Base-by-base conservation (phyloP, 106 monocot genomes). In the Posidonia australis region DNA sequence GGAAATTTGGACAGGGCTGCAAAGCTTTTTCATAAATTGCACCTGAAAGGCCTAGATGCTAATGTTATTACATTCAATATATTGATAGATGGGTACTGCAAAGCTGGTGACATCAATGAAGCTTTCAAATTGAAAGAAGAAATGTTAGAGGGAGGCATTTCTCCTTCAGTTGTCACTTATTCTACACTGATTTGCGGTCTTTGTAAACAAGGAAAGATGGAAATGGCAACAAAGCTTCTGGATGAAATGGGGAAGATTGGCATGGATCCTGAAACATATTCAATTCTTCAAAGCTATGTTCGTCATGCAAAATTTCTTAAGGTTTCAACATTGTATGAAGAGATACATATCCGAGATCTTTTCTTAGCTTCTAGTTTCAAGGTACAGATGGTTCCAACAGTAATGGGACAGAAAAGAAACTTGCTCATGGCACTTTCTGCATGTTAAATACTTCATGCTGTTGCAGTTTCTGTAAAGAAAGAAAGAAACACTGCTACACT, bases 21-120 rank as follows among this genome's bases (percentile, higher is more conserved):
- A 46, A 86, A 78, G 59, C 89, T 94, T 57, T 94, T 86, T 63
- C 48, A 74, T 44, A 94, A 94, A 63, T 72, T 94, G 67, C 77
- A 46, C 13, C 19, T 62, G 14, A 94, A 89, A 62, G 81, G 81
- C 54, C 16, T 89, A 52, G 21, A 46, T 65, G 86, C 89, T 23
- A 82, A 94, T 77, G 64, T 54, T 58, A 71, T 89, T 47, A 86
- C 93, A 31, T 94, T 68, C 63, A 94, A 89, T 66, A 89, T 81
- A 73, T 54, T 94, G 74, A 86, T 94, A 51, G 80, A 86, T 94
- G 86, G 79, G 41, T 84, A 68, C 46, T 94, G 86, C 73, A 86
- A 78, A 44, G 51, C 60, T 60, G 89, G 86, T 24, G 60, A 82
- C 44, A 63, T 83, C 4, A 69, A 64, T 21, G 89, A 86, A 84